Percentiles rank a stretch among this genome's conserved stretches.
phyloP scores from a whole-genome alignment of 1,284 basidiomycete genomes.

The Boletus nobilissimus region DNA sequence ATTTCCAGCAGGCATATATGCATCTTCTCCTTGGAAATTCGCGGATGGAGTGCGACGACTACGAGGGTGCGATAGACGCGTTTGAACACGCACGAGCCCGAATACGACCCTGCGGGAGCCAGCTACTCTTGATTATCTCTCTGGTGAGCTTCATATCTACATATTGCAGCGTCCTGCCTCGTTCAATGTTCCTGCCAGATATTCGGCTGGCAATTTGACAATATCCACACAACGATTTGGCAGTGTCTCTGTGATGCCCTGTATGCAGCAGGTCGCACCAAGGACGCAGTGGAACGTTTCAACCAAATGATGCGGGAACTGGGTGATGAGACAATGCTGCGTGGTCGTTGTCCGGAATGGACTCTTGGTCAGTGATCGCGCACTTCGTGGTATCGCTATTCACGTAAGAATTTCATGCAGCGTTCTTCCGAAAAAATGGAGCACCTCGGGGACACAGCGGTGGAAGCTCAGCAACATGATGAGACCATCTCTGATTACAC shows the following conservation, averaged over 20 bases:
- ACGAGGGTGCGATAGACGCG: not conserved
- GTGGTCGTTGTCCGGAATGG: too few relatives aligned
- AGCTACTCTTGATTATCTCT: not conserved
- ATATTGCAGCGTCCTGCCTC: not conserved
- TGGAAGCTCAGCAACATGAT: not conserved
- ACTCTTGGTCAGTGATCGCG: too few relatives aligned
- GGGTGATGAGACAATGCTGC: not conserved
- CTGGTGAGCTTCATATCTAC: not conserved
- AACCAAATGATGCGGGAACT: too few relatives aligned
- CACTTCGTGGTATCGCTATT: not conserved
- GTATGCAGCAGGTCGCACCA: too few relatives aligned
- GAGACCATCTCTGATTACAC: not conserved
- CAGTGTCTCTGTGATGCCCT: too few relatives aligned
- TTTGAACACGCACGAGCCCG: not conserved
- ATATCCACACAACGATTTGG: too few relatives aligned
- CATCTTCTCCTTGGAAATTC: not conserved
- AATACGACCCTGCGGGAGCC: not conserved
- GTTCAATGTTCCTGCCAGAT: not conserved
- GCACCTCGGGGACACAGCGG: not conserved
- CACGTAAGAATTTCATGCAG: not conserved
- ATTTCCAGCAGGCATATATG: not conserved
- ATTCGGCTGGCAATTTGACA: not conserved
- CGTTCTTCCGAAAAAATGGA: not conserved
- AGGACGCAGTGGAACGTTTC: too few relatives aligned
- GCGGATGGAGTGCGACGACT: not conserved